Evolutionary conservation across 495 filamentous ascomycete genomes (phyloP).

Genomic region (Podospora pseudoanserina): DNA sequence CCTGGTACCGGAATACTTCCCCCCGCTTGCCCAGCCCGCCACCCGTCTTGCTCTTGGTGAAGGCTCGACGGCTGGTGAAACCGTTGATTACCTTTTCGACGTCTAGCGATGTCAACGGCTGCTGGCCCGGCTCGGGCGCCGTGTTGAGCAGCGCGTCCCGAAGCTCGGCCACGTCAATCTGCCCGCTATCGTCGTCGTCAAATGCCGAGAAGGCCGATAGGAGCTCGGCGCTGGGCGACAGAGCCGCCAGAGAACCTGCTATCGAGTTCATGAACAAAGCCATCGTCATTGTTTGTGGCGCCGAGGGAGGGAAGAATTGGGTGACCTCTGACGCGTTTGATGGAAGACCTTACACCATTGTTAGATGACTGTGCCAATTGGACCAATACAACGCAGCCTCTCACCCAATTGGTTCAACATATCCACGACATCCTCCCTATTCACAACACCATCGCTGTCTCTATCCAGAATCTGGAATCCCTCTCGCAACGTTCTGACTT

Average conservation of each 20-base stretch:
- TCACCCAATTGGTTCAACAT: slow-evolving; percentile 75
- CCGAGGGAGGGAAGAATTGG: slow-evolving; percentile 70
- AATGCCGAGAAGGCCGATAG: slow-evolving; percentile 88
- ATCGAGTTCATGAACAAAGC: slow-evolving; percentile 78
- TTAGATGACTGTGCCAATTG: slow-evolving; percentile 5
- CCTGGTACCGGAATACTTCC: slow-evolving; percentile 74
- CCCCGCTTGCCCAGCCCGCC: slow-evolving; percentile 51
- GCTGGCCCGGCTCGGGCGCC: slow-evolving; percentile 67
- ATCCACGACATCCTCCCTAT: slow-evolving; percentile 71
- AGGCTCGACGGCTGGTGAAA: slow-evolving; percentile 77
- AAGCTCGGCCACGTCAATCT: slow-evolving; percentile 79
- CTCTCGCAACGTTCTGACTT: slow-evolving; percentile 73
- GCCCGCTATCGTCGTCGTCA: slow-evolving; percentile 91
- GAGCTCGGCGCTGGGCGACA: slow-evolving; percentile 74
- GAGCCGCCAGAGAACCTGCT: slow-evolving; percentile 62
- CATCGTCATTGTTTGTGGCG: slow-evolving; percentile 69
- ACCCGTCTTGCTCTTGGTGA: slow-evolving; percentile 50
- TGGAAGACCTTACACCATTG: slow-evolving; percentile 39
- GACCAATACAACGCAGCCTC: not conserved
- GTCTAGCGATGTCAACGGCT: slow-evolving; percentile 64
- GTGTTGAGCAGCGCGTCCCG: slow-evolving; percentile 80
- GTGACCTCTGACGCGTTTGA: slow-evolving; percentile 56
- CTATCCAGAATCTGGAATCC: slow-evolving; percentile 84
- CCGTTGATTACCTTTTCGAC: slow-evolving; percentile 79
- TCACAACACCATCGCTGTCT: slow-evolving; percentile 71